Evolutionary conservation across 495 filamentous ascomycete species (phyloP), one percentile per base, ranked within the genome.

Genomic region (Sporormia fimetaria): DNA sequence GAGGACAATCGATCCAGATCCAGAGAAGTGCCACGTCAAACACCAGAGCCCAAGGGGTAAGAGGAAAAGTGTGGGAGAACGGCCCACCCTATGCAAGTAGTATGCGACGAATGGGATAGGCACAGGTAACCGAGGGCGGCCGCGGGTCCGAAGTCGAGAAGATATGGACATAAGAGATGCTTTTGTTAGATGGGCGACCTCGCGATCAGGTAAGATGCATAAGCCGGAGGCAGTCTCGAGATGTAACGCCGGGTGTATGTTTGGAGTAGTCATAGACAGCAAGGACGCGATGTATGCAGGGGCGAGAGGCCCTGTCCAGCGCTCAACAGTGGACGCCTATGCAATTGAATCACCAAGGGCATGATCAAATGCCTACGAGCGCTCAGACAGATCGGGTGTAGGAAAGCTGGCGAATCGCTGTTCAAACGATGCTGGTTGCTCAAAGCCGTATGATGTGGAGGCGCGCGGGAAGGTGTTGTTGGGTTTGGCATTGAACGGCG

Each of bases 391-490:
- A 21, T 38, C 28, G 17, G 16, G 31, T 9, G 51, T 49, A 2
- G 51, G 37, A 18, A 45, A 23, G 7, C 37, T 44, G 20, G 52
- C 53, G 22, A 56, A 43, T 18, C 53, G 53, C 18, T 56, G 43
- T 40, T 56, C 53, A 21, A 56, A 56, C 9, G 53, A 56, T 10
- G 45, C 42, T 4, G 44, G 36, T 9, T 40, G 38, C 30, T 53
- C 53, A 27, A 56, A 53, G 12, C 36, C 39, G 21, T 49, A 35
- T 12, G 58, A 54, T 4, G 54, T 39, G 27, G 57, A 50, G 35
- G 53, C 52, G 20, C 62, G 55, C 0, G 62, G 62, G 37, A 65
- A 63, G 2, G 62, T 59, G 22, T 55, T 49, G 37, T 26, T 33
- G 7, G 57, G 25, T 3, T 37, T 39, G 18, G 50, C 58, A n/a